Conservation (phyloP, 2,329 filamentous ascomycete genomes). For the Zymoseptoria brevis region DNA sequence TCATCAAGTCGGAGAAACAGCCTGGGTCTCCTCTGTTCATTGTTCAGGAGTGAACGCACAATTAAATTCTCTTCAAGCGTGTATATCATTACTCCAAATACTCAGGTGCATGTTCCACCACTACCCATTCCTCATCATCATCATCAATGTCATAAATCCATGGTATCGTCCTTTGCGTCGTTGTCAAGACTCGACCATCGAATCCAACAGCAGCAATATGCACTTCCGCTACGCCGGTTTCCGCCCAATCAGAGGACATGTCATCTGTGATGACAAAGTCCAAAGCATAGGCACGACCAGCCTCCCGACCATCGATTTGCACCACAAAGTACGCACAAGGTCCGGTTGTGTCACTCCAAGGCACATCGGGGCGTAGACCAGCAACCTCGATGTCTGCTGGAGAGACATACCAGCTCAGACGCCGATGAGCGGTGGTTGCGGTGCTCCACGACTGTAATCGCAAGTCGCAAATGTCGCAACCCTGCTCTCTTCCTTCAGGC, state of each 20-base stretch:
- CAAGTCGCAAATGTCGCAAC: neutral
- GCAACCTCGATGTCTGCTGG: constrained; percentile 4
- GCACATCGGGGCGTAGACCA: constrained; percentile 10
- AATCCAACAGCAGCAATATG: neutral
- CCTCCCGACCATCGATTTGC: constrained; percentile 14
- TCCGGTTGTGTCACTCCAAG: constrained; percentile 30
- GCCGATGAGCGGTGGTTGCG: neutral
- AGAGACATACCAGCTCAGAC: neutral
- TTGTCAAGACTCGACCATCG: neutral
- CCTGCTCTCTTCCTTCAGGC: neutral
- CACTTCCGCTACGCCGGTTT: neutral
- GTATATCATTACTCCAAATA: neutral
- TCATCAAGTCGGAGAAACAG: constrained; percentile 5
- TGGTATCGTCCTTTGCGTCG: neutral
- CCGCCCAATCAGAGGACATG: neutral
- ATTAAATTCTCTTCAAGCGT: neutral
- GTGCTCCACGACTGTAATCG: neutral
- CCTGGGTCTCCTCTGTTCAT: neutral
- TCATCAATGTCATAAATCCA: neutral
- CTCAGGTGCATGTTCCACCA: neutral
- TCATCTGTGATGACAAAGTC: constrained; percentile 13
- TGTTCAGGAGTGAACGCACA: neutral
- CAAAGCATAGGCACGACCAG: constrained; percentile 27
- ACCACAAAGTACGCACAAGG: constrained; percentile 30
- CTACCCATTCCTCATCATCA: neutral